These are phyloP conservation scores for Alternaria ethzedia DNA, from an alignment of 2,329 filamentous ascomycete species.

Conservation along the genomic window DNA sequence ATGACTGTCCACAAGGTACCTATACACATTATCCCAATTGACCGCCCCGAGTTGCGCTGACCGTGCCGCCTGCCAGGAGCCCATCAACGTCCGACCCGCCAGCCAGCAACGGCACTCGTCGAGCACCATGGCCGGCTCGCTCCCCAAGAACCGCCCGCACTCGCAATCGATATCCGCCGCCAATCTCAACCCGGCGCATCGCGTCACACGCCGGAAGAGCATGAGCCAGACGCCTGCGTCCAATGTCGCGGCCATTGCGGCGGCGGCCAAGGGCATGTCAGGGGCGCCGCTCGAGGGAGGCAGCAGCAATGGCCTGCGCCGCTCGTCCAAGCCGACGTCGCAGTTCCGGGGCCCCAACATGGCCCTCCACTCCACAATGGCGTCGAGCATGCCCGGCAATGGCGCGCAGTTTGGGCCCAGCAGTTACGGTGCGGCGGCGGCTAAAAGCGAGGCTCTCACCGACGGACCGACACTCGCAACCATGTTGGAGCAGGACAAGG, in stretches of 20 bases:
- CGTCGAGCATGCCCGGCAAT: constrained; percentile 70
- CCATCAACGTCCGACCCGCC: constrained; percentile 52
- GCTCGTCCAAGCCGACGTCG: constrained; percentile 66
- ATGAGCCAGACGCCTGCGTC: constrained; percentile 76
- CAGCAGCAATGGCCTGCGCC: constrained; percentile 59
- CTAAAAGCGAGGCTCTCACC: constrained; percentile 66
- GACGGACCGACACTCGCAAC: constrained; percentile 67
- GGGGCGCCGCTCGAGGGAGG: constrained; percentile 64
- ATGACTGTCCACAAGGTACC: constrained; percentile 51
- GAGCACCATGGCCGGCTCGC: constrained; percentile 63
- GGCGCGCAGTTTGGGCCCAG: constrained; percentile 44
- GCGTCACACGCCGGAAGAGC: constrained; percentile 92
- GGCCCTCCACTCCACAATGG: constrained; percentile 67
- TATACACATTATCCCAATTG: constrained; percentile 5
- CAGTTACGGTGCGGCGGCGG: constrained; percentile 45
- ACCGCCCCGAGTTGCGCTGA: constrained; percentile 36
- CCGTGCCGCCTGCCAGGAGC: constrained; percentile 39
- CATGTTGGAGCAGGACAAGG: constrained; percentile 54
- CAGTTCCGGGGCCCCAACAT: constrained; percentile 54
- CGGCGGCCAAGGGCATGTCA: constrained; percentile 68
- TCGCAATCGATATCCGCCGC: constrained; percentile 81
- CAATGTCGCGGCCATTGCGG: constrained; percentile 77
- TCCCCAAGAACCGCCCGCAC: constrained; percentile 74
- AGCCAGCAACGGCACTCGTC: constrained; percentile 54
- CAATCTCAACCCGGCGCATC: constrained; percentile 79